Evolutionary conservation across 345 rosid species (phyloP).

Genomic region (Arabidopsis thaliana): TAIR10.1 NC_003076.8:25675001-25675500

Average conservation of each 20-base stretch:
- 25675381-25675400: conserved; percentile 57
- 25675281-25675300: conserved; percentile 51
- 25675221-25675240: conserved; percentile 46
- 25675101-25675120: conserved; percentile 65
- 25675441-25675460: conserved; percentile 51
- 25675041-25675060: conserved; percentile 91
- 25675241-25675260: conserved; percentile 42
- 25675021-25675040: conserved; percentile 53
- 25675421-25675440: conserved; percentile 31
- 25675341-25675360: conserved; percentile 52
- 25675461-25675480: conserved; percentile 53
- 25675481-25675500: conserved; percentile 49
- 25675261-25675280: conserved; percentile 53
- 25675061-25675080: conserved; percentile 88
- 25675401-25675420: conserved; percentile 44
- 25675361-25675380: conserved; percentile 57
- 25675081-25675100: conserved; percentile 75
- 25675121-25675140: conserved; percentile 61
- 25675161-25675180: conserved; percentile 55
- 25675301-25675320: conserved; percentile 51
- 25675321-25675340: conserved; percentile 48
- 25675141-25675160: conserved; percentile 57
- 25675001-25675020: conserved; percentile 10
- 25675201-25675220: conserved; percentile 55
- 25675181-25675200: conserved; percentile 48